phyloP scores from a whole-genome alignment of 2,329 filamentous ascomycete species.

The Fusarium protoensiforme region DNA sequence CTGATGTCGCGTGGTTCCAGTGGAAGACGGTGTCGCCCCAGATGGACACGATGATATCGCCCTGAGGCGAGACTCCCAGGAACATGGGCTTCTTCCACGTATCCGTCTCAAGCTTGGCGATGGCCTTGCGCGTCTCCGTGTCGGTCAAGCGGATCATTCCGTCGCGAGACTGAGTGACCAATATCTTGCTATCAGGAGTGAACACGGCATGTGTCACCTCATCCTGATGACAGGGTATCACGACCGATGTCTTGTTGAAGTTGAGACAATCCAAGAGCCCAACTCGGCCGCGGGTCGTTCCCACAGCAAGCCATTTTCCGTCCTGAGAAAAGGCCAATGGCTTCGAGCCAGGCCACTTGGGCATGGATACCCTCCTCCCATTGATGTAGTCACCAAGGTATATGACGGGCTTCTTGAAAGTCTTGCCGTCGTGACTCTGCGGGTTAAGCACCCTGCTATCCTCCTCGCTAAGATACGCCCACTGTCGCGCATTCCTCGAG shows the following conservation, averaged over 20 bases:
- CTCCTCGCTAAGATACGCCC: conserved; percentile 43
- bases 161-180: conserved; percentile 42
- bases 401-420: conserved; percentile 38
- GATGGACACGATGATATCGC: conserved; percentile 45
- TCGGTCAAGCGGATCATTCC: conserved; percentile 43
- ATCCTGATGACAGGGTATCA: conserved; percentile 39
- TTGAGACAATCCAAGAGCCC: conserved; percentile 34
- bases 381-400: conserved; percentile 40
- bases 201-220: conserved; percentile 43
- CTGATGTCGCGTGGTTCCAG: conserved; percentile 46
- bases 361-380: conserved; percentile 25
- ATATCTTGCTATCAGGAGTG: conserved; percentile 36
- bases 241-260: conserved; percentile 22
- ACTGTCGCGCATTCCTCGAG: conserved; percentile 29
- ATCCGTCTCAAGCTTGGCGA: conserved; percentile 45
- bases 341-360: conserved; percentile 36
- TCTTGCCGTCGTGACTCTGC: conserved; percentile 32
- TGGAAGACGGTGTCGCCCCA: conserved; percentile 50
- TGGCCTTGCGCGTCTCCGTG: conserved; percentile 25
- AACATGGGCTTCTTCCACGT: conserved; percentile 43
- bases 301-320: conserved; percentile 38
- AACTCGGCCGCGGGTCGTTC: conserved; percentile 36
- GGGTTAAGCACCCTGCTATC: conserved; percentile 36
- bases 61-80: conserved; percentile 43
- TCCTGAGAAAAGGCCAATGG: conserved; percentile 41